These are phyloP conservation scores for Phytopythium aichiense DNA, from an alignment of 352 stramenopile genomes.

Conservation along the genomic window DNA sequence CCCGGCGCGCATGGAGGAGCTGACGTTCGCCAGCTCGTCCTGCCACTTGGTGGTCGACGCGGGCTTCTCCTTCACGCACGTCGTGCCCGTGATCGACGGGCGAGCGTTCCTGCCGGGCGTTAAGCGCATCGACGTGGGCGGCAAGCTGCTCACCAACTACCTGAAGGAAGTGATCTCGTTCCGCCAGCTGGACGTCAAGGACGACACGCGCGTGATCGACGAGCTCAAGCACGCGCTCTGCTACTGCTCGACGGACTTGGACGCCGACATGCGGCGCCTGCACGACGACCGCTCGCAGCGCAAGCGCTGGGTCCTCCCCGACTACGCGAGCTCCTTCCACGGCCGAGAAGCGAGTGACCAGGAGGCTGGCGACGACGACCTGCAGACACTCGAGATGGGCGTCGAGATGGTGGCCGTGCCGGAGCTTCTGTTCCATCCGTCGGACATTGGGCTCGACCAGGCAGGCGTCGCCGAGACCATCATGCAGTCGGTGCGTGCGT, in stretches of 20 bases:
- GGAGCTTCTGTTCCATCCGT: slow-evolving; percentile 91
- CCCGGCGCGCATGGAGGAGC: neutral
- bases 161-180: slow-evolving; percentile 96
- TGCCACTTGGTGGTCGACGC: slow-evolving; percentile 90
- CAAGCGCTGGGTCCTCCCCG: slow-evolving; percentile 75
- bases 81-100: slow-evolving; percentile 88
- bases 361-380: slow-evolving; percentile 19
- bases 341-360: slow-evolving; percentile 28
- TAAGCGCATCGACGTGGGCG: slow-evolving; percentile 90
- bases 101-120: slow-evolving; percentile 42
- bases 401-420: slow-evolving; percentile 86
- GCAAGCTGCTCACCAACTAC: slow-evolving; percentile 96
- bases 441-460: slow-evolving; percentile 88
- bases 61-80: slow-evolving; percentile 94
- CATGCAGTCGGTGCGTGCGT: slow-evolving; percentile 77
- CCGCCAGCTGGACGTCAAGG: slow-evolving; percentile 96
- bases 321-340: slow-evolving; percentile 72
- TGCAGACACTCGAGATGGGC: slow-evolving; percentile 81
- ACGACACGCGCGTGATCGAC: slow-evolving; percentile 72
- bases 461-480: slow-evolving; percentile 84
- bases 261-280: slow-evolving; percentile 58
- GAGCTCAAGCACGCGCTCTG: slow-evolving; percentile 88
- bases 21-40: slow-evolving; percentile 45
- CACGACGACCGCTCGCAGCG: slow-evolving; percentile 30
- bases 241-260: slow-evolving; percentile 88